Evolutionary conservation across 148 eudicot genomes (phyloP), one percentile per base, ranked within the genome.

Genomic region (Camellia lanceoleosa): DNA sequence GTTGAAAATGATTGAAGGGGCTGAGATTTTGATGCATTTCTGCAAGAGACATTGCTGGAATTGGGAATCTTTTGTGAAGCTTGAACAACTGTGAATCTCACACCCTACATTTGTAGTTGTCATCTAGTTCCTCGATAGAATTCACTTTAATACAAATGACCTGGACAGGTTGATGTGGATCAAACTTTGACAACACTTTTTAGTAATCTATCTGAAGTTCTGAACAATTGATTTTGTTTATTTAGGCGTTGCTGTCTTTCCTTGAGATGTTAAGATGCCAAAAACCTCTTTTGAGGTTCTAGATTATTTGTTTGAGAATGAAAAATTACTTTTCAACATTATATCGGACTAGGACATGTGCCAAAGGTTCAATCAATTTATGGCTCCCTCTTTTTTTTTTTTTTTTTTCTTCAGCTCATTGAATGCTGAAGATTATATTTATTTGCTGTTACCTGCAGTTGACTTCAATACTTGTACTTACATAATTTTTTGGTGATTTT

Each of bases 401-500:
- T 23, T 23, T 62, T 18, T 70, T 4, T 20, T 71, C 7, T 5
- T 14, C 18, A 75, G 67, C 42, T 75, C 38, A 75, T 75, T 15
- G 54, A 11, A 18, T 1, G 46, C 16, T 14, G 4, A 44, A 18
- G 19, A 54, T 11, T 73, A 10, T 54, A 30, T 80, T 63, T 80
- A 44, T 55, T 2, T 52, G 52, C n/a, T 73, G 15, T 68, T 56
- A 66, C 30, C 73, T 20, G 46, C 42, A 76, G 15, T 52, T 65
- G 41, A 42, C 16, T 66, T 30, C 0, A 38, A 8, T 5, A 19
- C 18, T 47, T 42, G 54, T 67, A 5, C 80, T 79, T 49, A 61
- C 71, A 55, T 59, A 1, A 59, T 68, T 72, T 30, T 68, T 41
- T 71, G 74, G 20, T 81, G 16, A 18, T 82, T 64, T 79, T 80